Evolutionary conservation across 768 basidiomycete species (phyloP).

Genomic region (Hypholoma fasciculare): DNA sequence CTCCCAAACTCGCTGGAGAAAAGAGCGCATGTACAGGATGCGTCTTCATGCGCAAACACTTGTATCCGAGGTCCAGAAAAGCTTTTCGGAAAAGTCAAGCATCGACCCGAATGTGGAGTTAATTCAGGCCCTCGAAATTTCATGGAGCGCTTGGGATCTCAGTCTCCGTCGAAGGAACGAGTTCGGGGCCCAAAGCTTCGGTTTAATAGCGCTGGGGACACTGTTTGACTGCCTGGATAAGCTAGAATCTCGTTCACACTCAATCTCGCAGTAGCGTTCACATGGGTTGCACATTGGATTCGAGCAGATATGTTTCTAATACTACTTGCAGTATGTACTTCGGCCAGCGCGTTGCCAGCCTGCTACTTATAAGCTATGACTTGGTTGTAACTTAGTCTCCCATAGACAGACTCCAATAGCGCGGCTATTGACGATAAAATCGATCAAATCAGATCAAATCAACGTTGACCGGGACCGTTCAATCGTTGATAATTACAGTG

Average conservation of each 20-base stretch:
- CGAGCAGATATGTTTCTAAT: not conserved
- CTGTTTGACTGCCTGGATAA: constrained; percentile 60
- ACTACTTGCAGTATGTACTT: no score
- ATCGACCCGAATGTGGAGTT: constrained; percentile 28
- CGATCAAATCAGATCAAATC: no score
- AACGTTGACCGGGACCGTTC: no score
- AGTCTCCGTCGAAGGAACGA: constrained; percentile 39
- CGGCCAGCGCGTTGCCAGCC: no score
- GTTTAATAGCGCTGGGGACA: constrained; percentile 58
- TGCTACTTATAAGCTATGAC: no score
- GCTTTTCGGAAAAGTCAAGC: constrained; percentile 30
- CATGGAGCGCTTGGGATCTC: constrained; percentile 69
- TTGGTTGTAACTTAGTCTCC: no score
- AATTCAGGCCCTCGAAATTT: constrained; percentile 42
- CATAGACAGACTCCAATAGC: no score
- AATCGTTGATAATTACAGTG: no score
- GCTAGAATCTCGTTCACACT: constrained; percentile 10
- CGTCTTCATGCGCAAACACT: constrained; percentile 52
- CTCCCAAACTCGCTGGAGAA: constrained; percentile 59
- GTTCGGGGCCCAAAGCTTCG: constrained; percentile 66
- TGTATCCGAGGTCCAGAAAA: constrained; percentile 47
- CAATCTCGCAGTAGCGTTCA: not conserved
- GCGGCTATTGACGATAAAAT: no score
- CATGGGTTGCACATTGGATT: no score
- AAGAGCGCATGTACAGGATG: constrained; percentile 63